Conservation (phyloP, 2,329 filamentous ascomycete species). For the Rhynchosporium agropyri region DNA sequence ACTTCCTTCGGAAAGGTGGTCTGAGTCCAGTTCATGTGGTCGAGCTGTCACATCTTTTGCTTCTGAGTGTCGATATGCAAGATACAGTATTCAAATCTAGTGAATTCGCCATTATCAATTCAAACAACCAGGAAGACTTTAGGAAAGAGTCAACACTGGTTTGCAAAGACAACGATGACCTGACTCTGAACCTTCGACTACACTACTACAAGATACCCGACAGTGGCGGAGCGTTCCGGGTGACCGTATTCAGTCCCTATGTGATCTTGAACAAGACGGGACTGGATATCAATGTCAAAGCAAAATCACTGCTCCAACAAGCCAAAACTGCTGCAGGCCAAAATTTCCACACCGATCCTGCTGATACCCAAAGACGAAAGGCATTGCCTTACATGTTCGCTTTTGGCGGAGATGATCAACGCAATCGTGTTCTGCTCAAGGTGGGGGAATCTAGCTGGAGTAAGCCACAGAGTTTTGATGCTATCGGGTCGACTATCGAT, state of each 20-base stretch:
- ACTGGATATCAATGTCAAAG: constrained; percentile 81
- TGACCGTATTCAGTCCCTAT: constrained; percentile 94
- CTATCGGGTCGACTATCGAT: constrained; percentile 90
- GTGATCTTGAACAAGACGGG: constrained; percentile 95
- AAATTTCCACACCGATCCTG: constrained; percentile 56
- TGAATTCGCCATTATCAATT: constrained; percentile 97
- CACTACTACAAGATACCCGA: constrained; percentile 91
- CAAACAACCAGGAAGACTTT: constrained; percentile 85
- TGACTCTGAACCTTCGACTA: constrained; percentile 78
- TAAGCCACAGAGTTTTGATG: constrained; percentile 96
- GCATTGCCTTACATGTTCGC: constrained; percentile 96
- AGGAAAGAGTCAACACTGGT: constrained; percentile 76
- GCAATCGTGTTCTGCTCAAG: constrained; percentile 86
- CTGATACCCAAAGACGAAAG: constrained; percentile 62
- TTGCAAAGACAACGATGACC: constrained; percentile 82
- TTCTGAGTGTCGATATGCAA: constrained; percentile 95
- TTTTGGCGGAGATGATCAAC: constrained; percentile 82
- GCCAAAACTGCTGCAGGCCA: constrained; percentile 84
- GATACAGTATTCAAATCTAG: constrained; percentile 93
- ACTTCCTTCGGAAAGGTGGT: constrained; percentile 94
- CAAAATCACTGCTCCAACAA: constrained; percentile 85
- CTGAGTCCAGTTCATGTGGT: constrained; percentile 97
- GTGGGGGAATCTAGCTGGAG: constrained; percentile 93
- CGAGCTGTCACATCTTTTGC: constrained; percentile 87
- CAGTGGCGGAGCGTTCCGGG: constrained; percentile 92